phyloP scores from a whole-genome alignment of 371 early-diverging fungal species.

The Zychaea mexicana region DNA sequence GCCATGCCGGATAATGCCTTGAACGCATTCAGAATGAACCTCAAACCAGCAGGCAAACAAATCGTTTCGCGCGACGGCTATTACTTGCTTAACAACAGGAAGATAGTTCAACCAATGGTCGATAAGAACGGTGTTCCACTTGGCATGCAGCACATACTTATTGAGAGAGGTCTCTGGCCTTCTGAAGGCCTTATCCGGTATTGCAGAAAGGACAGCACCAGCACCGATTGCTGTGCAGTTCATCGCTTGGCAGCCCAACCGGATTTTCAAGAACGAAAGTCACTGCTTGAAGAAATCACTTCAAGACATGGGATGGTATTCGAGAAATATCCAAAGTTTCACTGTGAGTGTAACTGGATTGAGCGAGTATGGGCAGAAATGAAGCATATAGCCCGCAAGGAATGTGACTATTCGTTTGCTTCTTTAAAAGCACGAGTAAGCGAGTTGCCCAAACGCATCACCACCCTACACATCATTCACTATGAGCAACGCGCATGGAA shows the following conservation, averaged over 20 bases:
- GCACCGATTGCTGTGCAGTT: slow-evolving; percentile 8
- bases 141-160: too few relatives aligned
- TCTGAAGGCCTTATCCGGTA: too few relatives aligned
- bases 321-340: slow-evolving; percentile 15
- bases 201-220: background rate
- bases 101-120: background rate
- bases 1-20: background rate
- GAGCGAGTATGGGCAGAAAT: slow-evolving; percentile 12
- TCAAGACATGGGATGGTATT: slow-evolving; percentile 4
- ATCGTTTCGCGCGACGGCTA: background rate
- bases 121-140: too few relatives aligned
- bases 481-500: too few relatives aligned
- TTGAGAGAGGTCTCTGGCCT: too few relatives aligned
- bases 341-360: slow-evolving; percentile 20
- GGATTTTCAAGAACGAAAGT: slow-evolving; percentile 16
- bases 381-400: slow-evolving; percentile 4
- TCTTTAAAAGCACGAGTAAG: background rate
- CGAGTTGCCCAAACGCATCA: too few relatives aligned
- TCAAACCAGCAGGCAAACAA: background rate
- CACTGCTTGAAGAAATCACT: slow-evolving; percentile 7
- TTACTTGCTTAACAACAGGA: too few relatives aligned
- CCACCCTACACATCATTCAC: too few relatives aligned
- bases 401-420: slow-evolving; percentile 7
- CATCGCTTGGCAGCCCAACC: slow-evolving; percentile 12
- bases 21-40: background rate